Evolutionary conservation across 2,329 filamentous ascomycete species (phyloP).

Genomic region (Cladophialophora psammophila): DNA sequence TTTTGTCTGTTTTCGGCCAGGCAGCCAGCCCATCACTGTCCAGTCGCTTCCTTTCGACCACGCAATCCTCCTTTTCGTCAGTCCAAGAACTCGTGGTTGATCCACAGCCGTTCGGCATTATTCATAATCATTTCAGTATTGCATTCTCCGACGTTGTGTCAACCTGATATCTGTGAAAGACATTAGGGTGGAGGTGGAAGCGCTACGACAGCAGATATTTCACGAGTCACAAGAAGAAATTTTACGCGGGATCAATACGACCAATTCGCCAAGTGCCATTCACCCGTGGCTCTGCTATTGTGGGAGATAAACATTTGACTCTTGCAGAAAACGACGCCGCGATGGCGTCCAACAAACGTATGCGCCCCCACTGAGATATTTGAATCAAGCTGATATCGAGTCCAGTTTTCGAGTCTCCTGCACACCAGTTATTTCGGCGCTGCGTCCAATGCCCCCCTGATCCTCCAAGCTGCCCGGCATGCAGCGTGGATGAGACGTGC

Average conservation of each 20-base stretch:
- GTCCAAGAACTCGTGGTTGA: conserved; percentile 7
- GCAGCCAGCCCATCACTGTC: conserved; percentile 18
- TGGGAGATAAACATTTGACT: not conserved
- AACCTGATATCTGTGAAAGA: not conserved
- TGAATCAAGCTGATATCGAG: conserved; percentile 9
- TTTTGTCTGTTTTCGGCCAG: conserved; percentile 33
- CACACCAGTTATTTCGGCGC: conserved; percentile 60
- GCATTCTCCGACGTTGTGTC: not conserved
- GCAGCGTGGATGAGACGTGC: conserved; percentile 63
- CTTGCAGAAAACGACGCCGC: conserved; percentile 2
- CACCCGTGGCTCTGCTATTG: not conserved
- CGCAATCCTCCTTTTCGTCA: conserved; percentile 19
- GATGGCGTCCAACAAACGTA: conserved; percentile 25
- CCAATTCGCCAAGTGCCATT: not conserved
- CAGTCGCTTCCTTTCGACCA: conserved; percentile 13
- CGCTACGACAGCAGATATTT: not conserved
- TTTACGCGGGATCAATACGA: not conserved
- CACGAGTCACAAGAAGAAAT: not conserved
- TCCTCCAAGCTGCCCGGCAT: conserved; percentile 67
- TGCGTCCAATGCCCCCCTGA: conserved; percentile 65
- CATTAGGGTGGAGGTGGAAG: not conserved
- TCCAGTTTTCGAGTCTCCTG: conserved; percentile 41
- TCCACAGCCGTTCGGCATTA: conserved; percentile 10
- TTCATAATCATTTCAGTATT: conserved; percentile 3
- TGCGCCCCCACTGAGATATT: not conserved